A percentile compares a stretch with the other conserved stretches of the same genome.
phyloP scores from a whole-genome alignment of 371 early-diverging fungal genomes.

The Mortierella sp. region DNA sequence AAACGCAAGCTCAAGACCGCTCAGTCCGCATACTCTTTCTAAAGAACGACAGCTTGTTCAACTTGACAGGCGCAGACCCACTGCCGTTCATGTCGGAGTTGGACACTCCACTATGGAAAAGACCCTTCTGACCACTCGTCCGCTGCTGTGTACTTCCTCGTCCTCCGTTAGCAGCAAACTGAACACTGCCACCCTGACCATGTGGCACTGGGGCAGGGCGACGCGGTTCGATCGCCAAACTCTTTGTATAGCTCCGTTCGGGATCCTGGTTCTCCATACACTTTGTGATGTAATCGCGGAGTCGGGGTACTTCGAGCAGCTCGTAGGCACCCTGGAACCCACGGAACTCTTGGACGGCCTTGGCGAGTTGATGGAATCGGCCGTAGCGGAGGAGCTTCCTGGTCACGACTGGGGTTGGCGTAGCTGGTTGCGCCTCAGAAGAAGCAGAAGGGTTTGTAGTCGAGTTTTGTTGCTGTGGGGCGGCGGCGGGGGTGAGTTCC shows the following conservation, averaged over 20 bases:
- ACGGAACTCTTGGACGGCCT: conserved; percentile 40
- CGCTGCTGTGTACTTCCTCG: conserved; percentile 7
- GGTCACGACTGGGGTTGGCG: conserved; percentile 12
- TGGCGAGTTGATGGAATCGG: conserved; percentile 43
- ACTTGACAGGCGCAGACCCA: conserved; percentile 23
- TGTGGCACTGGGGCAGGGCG: conserved; percentile 18
- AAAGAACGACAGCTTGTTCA: conserved; percentile 50
- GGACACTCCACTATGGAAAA: conserved; percentile 40
- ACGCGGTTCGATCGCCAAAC: conserved; percentile 49
- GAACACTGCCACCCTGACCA: conserved; percentile 5
- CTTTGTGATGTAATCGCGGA: conserved; percentile 40
- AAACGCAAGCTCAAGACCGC: conserved; percentile 17
- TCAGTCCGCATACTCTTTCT: conserved; percentile 35
- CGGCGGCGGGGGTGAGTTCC: conserved; percentile 19
- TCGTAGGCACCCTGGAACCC: conserved; percentile 47
- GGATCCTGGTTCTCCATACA: conserved; percentile 42
- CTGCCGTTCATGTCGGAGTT: conserved; percentile 27
- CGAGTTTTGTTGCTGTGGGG: not conserved
- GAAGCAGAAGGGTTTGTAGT: conserved; percentile 13
- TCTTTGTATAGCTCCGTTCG: conserved; percentile 45
- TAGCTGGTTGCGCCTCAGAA: conserved; percentile 1
- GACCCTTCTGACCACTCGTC: conserved; percentile 16
- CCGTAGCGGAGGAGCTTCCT: conserved; percentile 42
- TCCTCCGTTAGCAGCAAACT: not conserved
- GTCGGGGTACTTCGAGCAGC: conserved; percentile 42